Base-by-base conservation (phyloP, 768 basidiomycete species). In the Termitomyces sp. region DNA sequence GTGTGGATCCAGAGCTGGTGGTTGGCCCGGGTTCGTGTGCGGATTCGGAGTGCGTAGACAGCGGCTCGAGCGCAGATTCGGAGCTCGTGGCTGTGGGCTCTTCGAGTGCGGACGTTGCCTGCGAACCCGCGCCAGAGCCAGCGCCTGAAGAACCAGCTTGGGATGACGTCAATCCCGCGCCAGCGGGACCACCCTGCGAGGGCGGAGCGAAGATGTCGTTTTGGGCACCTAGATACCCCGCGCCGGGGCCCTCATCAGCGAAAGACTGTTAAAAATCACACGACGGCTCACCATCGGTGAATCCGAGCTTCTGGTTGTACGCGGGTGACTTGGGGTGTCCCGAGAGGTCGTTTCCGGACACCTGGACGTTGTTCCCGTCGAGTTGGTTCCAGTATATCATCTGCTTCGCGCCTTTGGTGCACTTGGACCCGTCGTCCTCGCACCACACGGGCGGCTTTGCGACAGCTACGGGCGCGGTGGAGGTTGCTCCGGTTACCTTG, bases 321-420 rank as follows among this genome's bases (percentile, higher is more conserved):
- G 70, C 77, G 0, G 81, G 82, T 22, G 74, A 75, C 68, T 77
- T 80, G n/a, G 59, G 65, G 1, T 64, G 53, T 20, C 79, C 79
- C 8, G 64, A 58, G 16, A 64, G 61, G 64, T 82, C 80, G 9
- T 46, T 63, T 0, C 80, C 81, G 6, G 64, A 64, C 0, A 80
- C 77, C 10, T 68, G 51, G 62, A 82, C 76, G 58, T 82, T 83
- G 65, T 81, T 76, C 3, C 80, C 77, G 3, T 74, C 71, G 0
- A 54, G 48, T 63, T 82, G 80, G 61, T 83, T 74, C 80, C 80
- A 83, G 65, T 76, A 78, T 40, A 83, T 61, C 77, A 82, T 78
- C 71, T 83, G 81, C 61, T 82, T 82, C 3, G 82, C 71, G 44
- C 81, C 82, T 60, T 75, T 69, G 22, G 69, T 69, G 61, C 82